Base-by-base conservation (phyloP, 164 flowering plant species). In the Brasenia schreberi region DNA sequence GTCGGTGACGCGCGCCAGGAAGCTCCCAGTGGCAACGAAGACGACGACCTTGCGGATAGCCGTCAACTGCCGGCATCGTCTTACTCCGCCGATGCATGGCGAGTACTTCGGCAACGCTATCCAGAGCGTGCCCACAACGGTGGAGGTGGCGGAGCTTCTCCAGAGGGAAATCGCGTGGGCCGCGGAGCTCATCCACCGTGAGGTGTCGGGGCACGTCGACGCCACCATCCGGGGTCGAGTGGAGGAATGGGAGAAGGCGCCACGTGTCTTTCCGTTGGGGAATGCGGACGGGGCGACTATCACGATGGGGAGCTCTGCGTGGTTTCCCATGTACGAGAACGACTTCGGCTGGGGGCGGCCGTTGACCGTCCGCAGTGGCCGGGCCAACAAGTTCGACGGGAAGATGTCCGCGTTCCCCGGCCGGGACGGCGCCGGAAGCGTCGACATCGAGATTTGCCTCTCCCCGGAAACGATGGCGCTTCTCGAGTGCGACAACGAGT, bases 321-420 rank as follows among this genome's bases (percentile, higher is more conserved):
- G 98, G 62, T 90, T 93, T 58, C 94, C 94, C 0, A 90, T 87
- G 94, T 90, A 86, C 75, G 92, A 85, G 49, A 84, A 84, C 69
- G 97, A 90, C 71, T 87, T 92, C 68, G 98, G 98, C 74, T 88
- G 93, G 96, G 98, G 98, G 1, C 75, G 81, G 53, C 94, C 98
- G 5, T 11, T 90, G 67, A 94, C 92, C 5, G 82, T 89, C 0
- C 70, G 97, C 60, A 89, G 96, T 73, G 97, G 98, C 0, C 59
- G 74, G 19, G 88, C 94, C 0, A 87, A 89, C 71, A 90, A 89
- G 65, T 89, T 90, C 64, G 98, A 90, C 77, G 97, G 98, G 1
- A 90, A 88, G 82, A 82, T 90, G 6, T 88, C 96, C 4, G 96
- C 97, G 4, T 88, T 87, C 67, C 98, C 98, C 4, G 97, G 97